These are phyloP conservation scores for Vanderwaltozyma verrucispora DNA, from an alignment of 805 yeast genomes.

Conservation along the genomic window DNA sequence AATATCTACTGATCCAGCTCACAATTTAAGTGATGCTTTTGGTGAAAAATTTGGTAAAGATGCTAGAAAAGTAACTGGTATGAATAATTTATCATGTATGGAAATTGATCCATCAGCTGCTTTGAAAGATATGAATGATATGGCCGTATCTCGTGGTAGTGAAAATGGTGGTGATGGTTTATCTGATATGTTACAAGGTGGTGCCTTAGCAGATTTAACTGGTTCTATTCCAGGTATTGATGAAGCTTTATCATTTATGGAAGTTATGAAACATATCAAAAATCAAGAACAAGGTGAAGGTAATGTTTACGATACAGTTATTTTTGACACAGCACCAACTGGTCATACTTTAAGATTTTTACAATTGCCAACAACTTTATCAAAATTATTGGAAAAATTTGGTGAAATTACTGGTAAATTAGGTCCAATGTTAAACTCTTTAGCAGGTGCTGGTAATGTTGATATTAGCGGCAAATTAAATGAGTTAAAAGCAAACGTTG, in stretches of 20 bases:
- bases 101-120: slow-evolving; percentile 96
- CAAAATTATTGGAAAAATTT: slow-evolving; percentile 76
- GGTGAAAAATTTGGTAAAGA: slow-evolving; percentile 98
- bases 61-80: slow-evolving; percentile 86
- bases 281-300: slow-evolving; percentile 42
- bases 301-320: slow-evolving; percentile 68
- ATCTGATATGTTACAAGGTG: slow-evolving; percentile 26
- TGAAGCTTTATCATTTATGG: slow-evolving; percentile 96
- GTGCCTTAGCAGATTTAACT: slow-evolving; percentile 64
- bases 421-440: slow-evolving; percentile 79
- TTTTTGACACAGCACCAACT: slow-evolving; percentile 99
- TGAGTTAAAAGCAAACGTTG: slow-evolving; percentile 69
- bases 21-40: slow-evolving; percentile 93
- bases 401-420: slow-evolving; percentile 75
- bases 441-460: slow-evolving; percentile 58
- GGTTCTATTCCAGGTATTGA: slow-evolving; percentile 97
- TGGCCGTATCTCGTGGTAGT: slow-evolving; percentile 32
- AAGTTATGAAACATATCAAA: slow-evolving; percentile 93
- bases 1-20: slow-evolving; percentile 98
- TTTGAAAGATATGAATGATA: slow-evolving; percentile 70
- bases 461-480: slow-evolving; percentile 51
- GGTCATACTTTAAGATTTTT: slow-evolving; percentile 95
- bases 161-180: slow-evolving; percentile 30
- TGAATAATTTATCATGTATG: slow-evolving; percentile 87
- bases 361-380: slow-evolving; percentile 88